phyloP scores from a whole-genome alignment of 2,329 filamentous ascomycete species.

The Stachybotrys elegans region DNA sequence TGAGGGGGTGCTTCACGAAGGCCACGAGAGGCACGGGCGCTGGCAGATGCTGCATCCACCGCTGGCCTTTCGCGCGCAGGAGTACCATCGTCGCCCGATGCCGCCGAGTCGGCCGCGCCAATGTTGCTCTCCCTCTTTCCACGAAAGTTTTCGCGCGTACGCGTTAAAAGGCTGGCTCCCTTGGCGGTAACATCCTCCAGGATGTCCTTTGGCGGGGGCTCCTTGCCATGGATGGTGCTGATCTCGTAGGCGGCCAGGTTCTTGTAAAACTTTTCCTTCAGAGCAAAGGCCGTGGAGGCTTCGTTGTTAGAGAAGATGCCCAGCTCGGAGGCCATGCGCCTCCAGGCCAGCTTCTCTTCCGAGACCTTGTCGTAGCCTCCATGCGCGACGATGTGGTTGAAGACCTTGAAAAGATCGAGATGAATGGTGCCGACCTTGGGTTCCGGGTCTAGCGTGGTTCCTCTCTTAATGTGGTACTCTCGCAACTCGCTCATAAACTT shows the following conservation, averaged over 20 bases:
- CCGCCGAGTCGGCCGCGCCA: slow-evolving; percentile 51
- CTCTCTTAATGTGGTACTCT: slow-evolving; percentile 72
- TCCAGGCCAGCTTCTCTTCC: slow-evolving; percentile 81
- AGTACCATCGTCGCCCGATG: slow-evolving; percentile 55
- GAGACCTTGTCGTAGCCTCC: slow-evolving; percentile 85
- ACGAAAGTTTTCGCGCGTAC: slow-evolving; percentile 72
- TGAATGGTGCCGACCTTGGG: slow-evolving; percentile 74
- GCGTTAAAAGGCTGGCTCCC: slow-evolving; percentile 70
- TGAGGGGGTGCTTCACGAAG: slow-evolving; percentile 80
- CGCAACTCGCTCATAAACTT: slow-evolving; percentile 71
- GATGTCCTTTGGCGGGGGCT: slow-evolving; percentile 83
- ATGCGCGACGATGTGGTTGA: slow-evolving; percentile 67
- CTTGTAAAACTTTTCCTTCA: slow-evolving; percentile 88
- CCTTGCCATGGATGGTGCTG: slow-evolving; percentile 67
- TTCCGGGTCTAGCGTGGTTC: slow-evolving; percentile 72
- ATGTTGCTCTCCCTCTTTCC: slow-evolving; percentile 42
- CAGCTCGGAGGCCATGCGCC: slow-evolving; percentile 71
- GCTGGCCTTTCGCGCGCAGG: slow-evolving; percentile 48
- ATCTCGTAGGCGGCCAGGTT: slow-evolving; percentile 87
- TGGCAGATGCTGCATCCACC: slow-evolving; percentile 47
- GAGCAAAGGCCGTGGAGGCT: slow-evolving; percentile 75
- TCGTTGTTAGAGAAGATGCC: slow-evolving; percentile 70
- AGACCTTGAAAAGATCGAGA: slow-evolving; percentile 73
- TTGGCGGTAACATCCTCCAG: slow-evolving; percentile 84
- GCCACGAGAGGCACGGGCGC: slow-evolving; percentile 55